These are phyloP conservation scores for Populus pruinosa DNA, from an alignment of 345 rosid species.

Conservation along the genomic window DNA sequence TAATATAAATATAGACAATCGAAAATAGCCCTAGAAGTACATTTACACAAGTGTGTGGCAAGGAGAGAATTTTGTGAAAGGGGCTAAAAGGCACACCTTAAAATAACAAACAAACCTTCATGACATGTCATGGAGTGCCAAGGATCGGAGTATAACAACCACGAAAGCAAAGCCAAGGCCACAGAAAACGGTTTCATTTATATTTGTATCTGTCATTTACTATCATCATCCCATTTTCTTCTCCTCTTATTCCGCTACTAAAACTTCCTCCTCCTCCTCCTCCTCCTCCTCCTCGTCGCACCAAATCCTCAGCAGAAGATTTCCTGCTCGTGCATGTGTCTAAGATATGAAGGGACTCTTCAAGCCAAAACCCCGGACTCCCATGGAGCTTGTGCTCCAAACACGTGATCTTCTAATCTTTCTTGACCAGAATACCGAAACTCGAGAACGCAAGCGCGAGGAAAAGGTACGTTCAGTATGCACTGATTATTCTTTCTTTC, in stretches of 20 bases:
- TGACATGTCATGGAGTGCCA: neutral
- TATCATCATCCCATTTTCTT: neutral
- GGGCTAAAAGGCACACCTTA: too few relatives aligned
- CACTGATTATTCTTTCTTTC: neutral
- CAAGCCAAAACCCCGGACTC: conserved; percentile 45
- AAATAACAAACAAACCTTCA: too few relatives aligned
- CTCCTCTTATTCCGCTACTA: neutral
- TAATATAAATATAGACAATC: too few relatives aligned
- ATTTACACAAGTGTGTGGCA: too few relatives aligned
- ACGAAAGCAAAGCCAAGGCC: too few relatives aligned
- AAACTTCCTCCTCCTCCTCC: conserved; percentile 2
- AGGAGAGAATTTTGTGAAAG: too few relatives aligned
- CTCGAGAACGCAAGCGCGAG: conserved; percentile 41
- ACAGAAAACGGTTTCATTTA: neutral
- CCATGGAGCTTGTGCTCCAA: conserved; percentile 39
- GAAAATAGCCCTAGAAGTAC: too few relatives aligned
- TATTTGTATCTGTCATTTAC: neutral
- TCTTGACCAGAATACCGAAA: conserved; percentile 14
- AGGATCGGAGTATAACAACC: neutral
- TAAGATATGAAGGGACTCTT: conserved; percentile 44
- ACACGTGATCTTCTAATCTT: conserved; percentile 40
- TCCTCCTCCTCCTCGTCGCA: neutral
- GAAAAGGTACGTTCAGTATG: conserved; percentile 33
- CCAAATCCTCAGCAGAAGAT: too few relatives aligned
- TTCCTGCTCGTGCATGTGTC: neutral